Conservation (phyloP, 2,329 filamentous ascomycete species). For the Beauveria sp. region DNA sequence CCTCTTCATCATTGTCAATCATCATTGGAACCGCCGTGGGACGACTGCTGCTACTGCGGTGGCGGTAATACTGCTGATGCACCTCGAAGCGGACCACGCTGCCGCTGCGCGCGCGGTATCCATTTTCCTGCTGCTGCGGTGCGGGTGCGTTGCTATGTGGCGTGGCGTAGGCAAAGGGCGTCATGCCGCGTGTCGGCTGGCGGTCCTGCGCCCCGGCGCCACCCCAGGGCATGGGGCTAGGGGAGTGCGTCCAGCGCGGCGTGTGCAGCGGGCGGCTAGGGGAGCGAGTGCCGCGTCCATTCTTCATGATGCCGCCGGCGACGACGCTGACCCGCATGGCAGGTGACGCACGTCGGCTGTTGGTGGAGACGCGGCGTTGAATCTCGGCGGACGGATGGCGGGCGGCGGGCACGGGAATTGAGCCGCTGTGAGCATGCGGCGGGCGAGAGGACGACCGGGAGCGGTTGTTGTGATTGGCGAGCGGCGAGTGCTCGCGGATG, state of each 20-base stretch:
- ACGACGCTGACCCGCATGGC: slow-evolving; percentile 18
- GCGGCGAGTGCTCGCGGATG: slow-evolving; percentile 33
- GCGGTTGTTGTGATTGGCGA: slow-evolving; percentile 17
- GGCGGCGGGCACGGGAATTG: slow-evolving; percentile 38
- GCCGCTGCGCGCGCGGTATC: slow-evolving; percentile 23
- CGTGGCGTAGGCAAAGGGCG: slow-evolving; percentile 67
- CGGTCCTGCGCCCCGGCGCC: slow-evolving; percentile 22
- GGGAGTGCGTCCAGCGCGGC: slow-evolving; percentile 46
- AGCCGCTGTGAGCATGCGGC: slow-evolving; percentile 43
- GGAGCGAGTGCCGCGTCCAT: slow-evolving; percentile 47
- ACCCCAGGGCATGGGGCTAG: slow-evolving; percentile 32
- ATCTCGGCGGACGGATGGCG: slow-evolving; percentile 32
- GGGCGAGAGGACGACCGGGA: slow-evolving; percentile 37
- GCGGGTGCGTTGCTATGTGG: slow-evolving; percentile 58
- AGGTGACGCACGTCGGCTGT: slow-evolving; percentile 26
- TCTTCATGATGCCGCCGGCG: slow-evolving; percentile 32
- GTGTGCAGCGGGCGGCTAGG: slow-evolving; percentile 47
- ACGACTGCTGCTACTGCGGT: slow-evolving; percentile 27
- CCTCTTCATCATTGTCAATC: slow-evolving; percentile 16
- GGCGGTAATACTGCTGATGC: slow-evolving; percentile 27
- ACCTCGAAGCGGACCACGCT: slow-evolving; percentile 22
- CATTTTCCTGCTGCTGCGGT: slow-evolving; percentile 24
- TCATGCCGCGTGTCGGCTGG: slow-evolving; percentile 33
- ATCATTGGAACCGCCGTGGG: slow-evolving; percentile 10
- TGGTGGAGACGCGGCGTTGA: slow-evolving; percentile 40